phyloP scores from a whole-genome alignment of 2,329 filamentous ascomycete species.

The Stachybotrys chartarum region DNA sequence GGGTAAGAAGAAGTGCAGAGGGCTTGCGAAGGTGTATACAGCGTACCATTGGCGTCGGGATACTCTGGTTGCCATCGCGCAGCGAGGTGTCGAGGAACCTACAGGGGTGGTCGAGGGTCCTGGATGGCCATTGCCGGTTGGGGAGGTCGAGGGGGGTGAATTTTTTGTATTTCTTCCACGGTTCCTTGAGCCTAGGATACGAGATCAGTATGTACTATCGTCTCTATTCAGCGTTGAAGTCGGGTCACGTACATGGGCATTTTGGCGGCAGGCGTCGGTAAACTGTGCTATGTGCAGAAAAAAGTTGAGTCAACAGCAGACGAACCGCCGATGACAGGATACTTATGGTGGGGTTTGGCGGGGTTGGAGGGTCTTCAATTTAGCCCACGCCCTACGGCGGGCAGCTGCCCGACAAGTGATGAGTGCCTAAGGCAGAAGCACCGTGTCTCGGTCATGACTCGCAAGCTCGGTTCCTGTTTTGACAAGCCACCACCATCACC shows the following conservation, averaged over 20 bases:
- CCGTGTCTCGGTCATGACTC: too few relatives aligned
- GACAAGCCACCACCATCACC: too few relatives aligned
- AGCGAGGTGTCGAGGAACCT: constrained; percentile 64
- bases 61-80: neutral
- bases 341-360: too few relatives aligned
- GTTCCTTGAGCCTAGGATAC: constrained; percentile 60
- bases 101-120: constrained; percentile 74
- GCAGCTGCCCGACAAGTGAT: too few relatives aligned
- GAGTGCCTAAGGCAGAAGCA: too few relatives aligned
- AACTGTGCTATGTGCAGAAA: too few relatives aligned
- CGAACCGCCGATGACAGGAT: too few relatives aligned
- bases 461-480: too few relatives aligned
- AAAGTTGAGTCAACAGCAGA: too few relatives aligned
- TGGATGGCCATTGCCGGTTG: constrained; percentile 76
- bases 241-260: neutral
- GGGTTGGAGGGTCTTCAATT: too few relatives aligned
- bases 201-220: neutral
- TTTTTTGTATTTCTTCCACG: constrained; percentile 67
- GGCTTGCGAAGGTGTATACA: neutral
- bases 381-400: too few relatives aligned
- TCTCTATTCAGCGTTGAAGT: neutral
- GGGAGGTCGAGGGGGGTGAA: constrained; percentile 55
- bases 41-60: constrained; percentile 78
- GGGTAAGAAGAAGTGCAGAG: constrained; percentile 1
- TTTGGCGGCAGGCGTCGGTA: neutral